Base-by-base conservation (phyloP, 192 early-diverging fungal genomes). In the Entomortierella beljakovae region DNA sequence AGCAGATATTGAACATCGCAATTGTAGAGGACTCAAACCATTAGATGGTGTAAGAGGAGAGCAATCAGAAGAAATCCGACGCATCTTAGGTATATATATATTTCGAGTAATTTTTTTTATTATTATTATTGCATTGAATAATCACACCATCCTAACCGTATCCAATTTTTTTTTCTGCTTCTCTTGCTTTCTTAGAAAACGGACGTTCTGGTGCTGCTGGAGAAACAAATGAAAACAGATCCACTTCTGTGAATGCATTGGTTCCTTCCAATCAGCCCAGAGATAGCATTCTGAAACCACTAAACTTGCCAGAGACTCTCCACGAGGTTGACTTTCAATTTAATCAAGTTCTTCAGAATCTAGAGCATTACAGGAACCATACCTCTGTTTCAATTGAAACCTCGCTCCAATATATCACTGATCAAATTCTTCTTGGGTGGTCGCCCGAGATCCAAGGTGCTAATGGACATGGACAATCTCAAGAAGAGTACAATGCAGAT, bases 301-400 rank as follows among this genome's bases (percentile, higher is more conserved):
- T 83, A 28, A 71, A 75, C 38, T 46, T 83, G 1, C 82, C 82
- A 8, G 76, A 83, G 49, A 80, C 82, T 18, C 62, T 83, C 3
- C 66, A 83, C 35, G 77, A 83, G 46, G 61, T 83, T 18, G 70
- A 81, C 18, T 67, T 68, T n/a, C 82, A 87, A 23, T 85, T 87
- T 68, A 80, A 81, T n/a, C 80, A 83, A 15, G 80, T 87, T 1
- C 63, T 87, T 5, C 70, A 79, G n/a, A 80, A 81, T 15, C 56
- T 87, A n/a, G 83, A 81, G 49, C 75, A 70, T 29, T 84, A 87
- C 43, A 82, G 84, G 34, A 87, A 84, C 15, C 82, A 79, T 11
- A 82, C 81, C 10, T 81, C 86, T 0, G 76, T 76, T 42, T 85
- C 82, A 0, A 85, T 87, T 51, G 86, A 85, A 35, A 58, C 70